Conservation (phyloP, 2,329 filamentous ascomycete species). For the Polytolypa hystricis region DNA sequence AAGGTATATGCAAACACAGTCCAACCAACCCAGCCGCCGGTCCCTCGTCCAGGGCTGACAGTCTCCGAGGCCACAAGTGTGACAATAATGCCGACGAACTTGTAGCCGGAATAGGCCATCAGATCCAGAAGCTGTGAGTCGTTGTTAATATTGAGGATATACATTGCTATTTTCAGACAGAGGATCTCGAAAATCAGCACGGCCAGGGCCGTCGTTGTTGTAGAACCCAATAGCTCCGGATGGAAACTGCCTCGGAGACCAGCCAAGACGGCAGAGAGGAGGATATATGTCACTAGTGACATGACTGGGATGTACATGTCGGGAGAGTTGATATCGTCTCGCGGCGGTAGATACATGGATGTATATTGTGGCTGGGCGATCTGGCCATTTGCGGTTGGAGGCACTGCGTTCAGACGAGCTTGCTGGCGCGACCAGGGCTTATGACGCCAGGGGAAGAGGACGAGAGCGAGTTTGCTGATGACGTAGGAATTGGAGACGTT, state of each 20-base stretch:
- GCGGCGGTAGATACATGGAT: constrained; percentile 66
- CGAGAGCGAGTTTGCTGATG: constrained; percentile 80
- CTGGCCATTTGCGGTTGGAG: constrained; percentile 44
- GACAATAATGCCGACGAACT: constrained; percentile 92
- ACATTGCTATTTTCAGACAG: constrained; percentile 84
- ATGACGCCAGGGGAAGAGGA: constrained; percentile 95
- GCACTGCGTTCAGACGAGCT: constrained; percentile 37
- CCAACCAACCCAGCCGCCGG: constrained; percentile 83
- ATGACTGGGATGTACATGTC: constrained; percentile 99
- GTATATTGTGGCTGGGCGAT: constrained; percentile 47
- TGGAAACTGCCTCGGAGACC: constrained; percentile 86
- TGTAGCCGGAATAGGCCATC: constrained; percentile 94
- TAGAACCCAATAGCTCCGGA: constrained; percentile 83
- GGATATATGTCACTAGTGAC: constrained; percentile 94
- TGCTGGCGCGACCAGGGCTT: constrained; percentile 95
- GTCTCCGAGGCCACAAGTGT: constrained; percentile 73
- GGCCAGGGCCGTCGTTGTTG: constrained; percentile 69
- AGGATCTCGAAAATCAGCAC: constrained; percentile 81
- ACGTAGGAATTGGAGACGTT: constrained; percentile 98
- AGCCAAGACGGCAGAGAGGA: constrained; percentile 80
- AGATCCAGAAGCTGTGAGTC: constrained; percentile 88
- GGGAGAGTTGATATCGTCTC: constrained; percentile 93
- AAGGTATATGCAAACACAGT: constrained; percentile 83
- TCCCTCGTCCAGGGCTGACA: constrained; percentile 65
- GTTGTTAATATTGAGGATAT: constrained; percentile 85